These are phyloP conservation scores for Clavispora phyllophila DNA, from an alignment of 805 yeast genomes.

Conservation along the genomic window DNA sequence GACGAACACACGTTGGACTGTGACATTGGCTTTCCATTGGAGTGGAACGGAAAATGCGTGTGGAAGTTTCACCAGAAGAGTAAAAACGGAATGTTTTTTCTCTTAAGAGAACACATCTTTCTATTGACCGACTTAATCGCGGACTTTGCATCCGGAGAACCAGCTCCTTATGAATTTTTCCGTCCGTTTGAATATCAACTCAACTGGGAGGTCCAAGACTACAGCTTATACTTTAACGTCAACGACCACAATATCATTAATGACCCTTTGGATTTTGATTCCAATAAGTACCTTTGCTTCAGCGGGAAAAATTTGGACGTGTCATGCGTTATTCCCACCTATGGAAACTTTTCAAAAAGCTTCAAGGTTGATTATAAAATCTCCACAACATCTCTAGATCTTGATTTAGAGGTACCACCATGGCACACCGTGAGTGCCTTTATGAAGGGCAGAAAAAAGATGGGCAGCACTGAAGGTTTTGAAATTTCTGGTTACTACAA, in stretches of 20 bases:
- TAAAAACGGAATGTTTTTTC: conserved; percentile 50
- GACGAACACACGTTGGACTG: conserved; percentile 50
- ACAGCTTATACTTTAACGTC: conserved; percentile 66
- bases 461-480: conserved; percentile 68
- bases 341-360: conserved; percentile 46
- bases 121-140: conserved; percentile 64
- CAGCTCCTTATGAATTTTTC: conserved; percentile 68
- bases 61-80: conserved; percentile 63
- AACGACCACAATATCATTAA: conserved; percentile 86
- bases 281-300: conserved; percentile 71
- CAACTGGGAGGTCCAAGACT: conserved; percentile 53
- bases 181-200: conserved; percentile 64
- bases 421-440: conserved; percentile 88
- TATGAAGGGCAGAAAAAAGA: conserved; percentile 46
- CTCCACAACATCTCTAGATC: conserved; percentile 52
- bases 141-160: conserved; percentile 74
- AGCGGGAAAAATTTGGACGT: conserved; percentile 55
- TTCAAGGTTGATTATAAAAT: conserved; percentile 48
- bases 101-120: conserved; percentile 78
- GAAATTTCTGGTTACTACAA: conserved; percentile 61
- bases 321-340: conserved; percentile 53
- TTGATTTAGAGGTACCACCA: conserved; percentile 74
- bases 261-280: conserved; percentile 79
- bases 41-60: conserved; percentile 74
- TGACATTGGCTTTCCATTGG: conserved; percentile 62